These are phyloP conservation scores for Epichloe bromicola DNA, from an alignment of 2,329 filamentous ascomycete species.

Conservation along the genomic window DNA sequence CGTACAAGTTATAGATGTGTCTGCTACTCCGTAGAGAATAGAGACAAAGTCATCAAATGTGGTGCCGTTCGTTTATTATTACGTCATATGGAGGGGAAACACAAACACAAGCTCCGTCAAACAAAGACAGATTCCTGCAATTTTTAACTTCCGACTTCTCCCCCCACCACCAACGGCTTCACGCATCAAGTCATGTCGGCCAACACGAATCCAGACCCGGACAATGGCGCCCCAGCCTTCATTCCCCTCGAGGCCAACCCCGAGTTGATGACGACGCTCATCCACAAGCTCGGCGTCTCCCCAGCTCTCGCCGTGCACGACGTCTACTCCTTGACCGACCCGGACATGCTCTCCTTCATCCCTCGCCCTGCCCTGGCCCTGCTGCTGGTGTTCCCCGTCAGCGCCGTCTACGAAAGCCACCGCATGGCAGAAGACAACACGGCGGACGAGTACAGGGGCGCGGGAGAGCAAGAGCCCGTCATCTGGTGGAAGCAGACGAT, in stretches of 20 bases:
- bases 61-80: too few relatives aligned
- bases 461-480: slow-evolving; percentile 59
- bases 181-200: slow-evolving; percentile 17
- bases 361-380: slow-evolving; percentile 80
- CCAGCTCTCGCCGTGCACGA: slow-evolving; percentile 69
- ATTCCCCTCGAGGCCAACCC: slow-evolving; percentile 64
- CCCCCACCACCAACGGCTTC: background rate
- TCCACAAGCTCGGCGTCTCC: slow-evolving; percentile 76
- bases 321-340: slow-evolving; percentile 81
- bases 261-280: slow-evolving; percentile 71
- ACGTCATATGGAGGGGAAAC: background rate
- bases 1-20: too few relatives aligned
- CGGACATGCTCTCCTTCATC: slow-evolving; percentile 71
- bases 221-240: slow-evolving; percentile 31
- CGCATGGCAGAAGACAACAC: slow-evolving; percentile 60
- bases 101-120: too few relatives aligned
- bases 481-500: slow-evolving; percentile 95
- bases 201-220: slow-evolving; percentile 27
- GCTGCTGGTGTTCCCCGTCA: slow-evolving; percentile 84
- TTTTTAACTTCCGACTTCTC: background rate
- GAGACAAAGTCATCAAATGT: too few relatives aligned
- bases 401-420: slow-evolving; percentile 62
- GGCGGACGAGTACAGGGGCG: slow-evolving; percentile 50
- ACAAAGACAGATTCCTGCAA: too few relatives aligned
- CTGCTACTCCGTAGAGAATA: too few relatives aligned